Base-by-base conservation (phyloP, 2,329 filamentous ascomycete genomes). In the Pseudogymnoascus sp. region DNA sequence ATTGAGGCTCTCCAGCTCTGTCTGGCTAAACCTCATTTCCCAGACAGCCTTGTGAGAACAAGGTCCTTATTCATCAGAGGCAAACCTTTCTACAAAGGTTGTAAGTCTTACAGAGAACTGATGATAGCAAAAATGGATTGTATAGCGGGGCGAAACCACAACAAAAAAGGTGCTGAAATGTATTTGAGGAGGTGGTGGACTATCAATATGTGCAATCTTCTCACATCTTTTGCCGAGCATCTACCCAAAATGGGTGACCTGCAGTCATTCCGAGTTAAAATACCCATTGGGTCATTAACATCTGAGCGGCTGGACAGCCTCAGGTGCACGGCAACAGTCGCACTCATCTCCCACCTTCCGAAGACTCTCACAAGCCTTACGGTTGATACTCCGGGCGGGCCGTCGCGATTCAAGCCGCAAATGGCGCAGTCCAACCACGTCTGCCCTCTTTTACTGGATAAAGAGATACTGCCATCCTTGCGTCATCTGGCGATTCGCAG, bases 331-430 rank as follows among this genome's bases (percentile, higher is more conserved):
- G 29, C 59, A n/a, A 15, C 31, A 60, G 59, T 25, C 10, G 10
- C 38, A 27, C 31, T 60, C 12, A 42, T 48, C 17, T 44, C 33
- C 3, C 13, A 38, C 3, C 15, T 60, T 41, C 59, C 59, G 10
- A 41, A 13, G 36, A 38, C 59, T 29, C 17, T 60, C 59, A 48
- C 59, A 12, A 60, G 27, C 10, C 38, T 60, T 44, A 60, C 59
- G 17, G 48, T 60, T 38, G 59, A 60, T 44, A 48, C 27, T 15
- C 59, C 59, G 5, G 35, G 59, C 5, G 59, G 42, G 21, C 59
- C 21, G 17, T 48, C 38, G 27, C 21, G 17, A 25, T 42, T 42
- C 35, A 60, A 42, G 42, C 59, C 17, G 8, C 27, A 27, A 44
- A 44, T 27, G 21, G 41, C 5, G 21, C 21, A 44, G 21, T 44